Evolutionary conservation across 2,329 filamentous ascomycete genomes (phyloP), one percentile per base, ranked within the genome.

Genomic region (Emergomyces pasteurianus): DNA sequence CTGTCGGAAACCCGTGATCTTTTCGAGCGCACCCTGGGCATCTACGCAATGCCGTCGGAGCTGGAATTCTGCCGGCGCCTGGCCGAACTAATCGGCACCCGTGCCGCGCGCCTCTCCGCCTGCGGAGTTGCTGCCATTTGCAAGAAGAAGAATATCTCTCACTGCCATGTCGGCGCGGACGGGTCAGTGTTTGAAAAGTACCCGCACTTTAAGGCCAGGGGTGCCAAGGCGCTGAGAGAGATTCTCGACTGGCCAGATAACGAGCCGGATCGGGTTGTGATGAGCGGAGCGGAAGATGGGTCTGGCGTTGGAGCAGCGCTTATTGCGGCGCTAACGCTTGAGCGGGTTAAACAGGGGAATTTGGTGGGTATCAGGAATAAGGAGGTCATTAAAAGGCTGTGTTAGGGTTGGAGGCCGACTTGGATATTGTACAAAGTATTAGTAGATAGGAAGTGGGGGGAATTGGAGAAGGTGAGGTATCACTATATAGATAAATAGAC

Each of bases 141-240:
- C 83, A 95, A 87, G 79, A 97, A 97, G 86, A 97, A 96, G 83
- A 83, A 84, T 67, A 92, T 92, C 75, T 78, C 88, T 71, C 82
- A 83, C 43, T 95, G 90, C 79, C 94, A 97, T 75, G 94, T 99
- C 49, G 94, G 94, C 69, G 94, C 94, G 58, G 94, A 99, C 72
- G 94, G 94, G 43, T 95, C 90, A 21, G 92, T 99, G 60, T 99
- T 99, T 80, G 96, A 96, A 82, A 97, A 97, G 75, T 99, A 99
- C 78, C 94, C 94, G 14, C 89, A 96, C 78, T 99, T 99, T 84
- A 96, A 96, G 81, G 84, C 86, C 61, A 88, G 94, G 60, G 92
- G 92, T 60, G 92, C 94, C 16, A 82, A 87, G 73, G 94, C 94
- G 34, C 83, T 99, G 59, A 86, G 90, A 60, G 94, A 99, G 80